A percentile compares a stretch with the other conserved stretches of the same genome.
Evolutionary conservation across 495 filamentous ascomycete species (phyloP).

Genomic region (Tuber melanosporum): DNA sequence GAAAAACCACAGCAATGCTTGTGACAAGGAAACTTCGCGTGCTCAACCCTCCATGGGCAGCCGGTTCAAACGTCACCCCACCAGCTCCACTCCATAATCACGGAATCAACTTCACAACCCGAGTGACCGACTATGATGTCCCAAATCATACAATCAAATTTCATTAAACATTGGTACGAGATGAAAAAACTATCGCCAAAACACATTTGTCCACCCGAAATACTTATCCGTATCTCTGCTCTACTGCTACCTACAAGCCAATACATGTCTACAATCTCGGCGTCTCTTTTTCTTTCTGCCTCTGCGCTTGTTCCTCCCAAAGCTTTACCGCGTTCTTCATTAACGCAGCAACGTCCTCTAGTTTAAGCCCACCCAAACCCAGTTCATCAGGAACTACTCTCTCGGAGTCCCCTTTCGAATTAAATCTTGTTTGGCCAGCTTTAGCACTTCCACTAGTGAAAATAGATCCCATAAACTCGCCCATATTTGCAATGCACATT

Average conservation of each 20-base stretch:
- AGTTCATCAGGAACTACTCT: slow-evolving; percentile 51
- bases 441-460: slow-evolving; percentile 45
- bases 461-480: slow-evolving; percentile 51
- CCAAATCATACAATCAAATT: background rate
- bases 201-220: background rate
- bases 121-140: background rate
- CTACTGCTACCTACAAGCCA: background rate
- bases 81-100: background rate
- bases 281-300: background rate
- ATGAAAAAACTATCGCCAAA: background rate
- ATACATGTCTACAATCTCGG: slow-evolving; percentile 16
- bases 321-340: slow-evolving; percentile 50
- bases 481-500: slow-evolving; percentile 53
- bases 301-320: slow-evolving; percentile 45
- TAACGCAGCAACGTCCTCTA: slow-evolving; percentile 50
- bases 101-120: background rate
- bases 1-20: background rate
- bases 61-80: background rate
- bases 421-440: slow-evolving; percentile 46
- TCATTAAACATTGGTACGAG: background rate
- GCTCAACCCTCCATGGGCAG: background rate
- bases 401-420: slow-evolving; percentile 53
- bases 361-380: slow-evolving; percentile 44
- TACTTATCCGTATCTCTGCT: background rate
- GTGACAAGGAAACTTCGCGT: background rate